Conservation (phyloP, 2,329 filamentous ascomycete genomes). For the Botrytis aclada region DNA sequence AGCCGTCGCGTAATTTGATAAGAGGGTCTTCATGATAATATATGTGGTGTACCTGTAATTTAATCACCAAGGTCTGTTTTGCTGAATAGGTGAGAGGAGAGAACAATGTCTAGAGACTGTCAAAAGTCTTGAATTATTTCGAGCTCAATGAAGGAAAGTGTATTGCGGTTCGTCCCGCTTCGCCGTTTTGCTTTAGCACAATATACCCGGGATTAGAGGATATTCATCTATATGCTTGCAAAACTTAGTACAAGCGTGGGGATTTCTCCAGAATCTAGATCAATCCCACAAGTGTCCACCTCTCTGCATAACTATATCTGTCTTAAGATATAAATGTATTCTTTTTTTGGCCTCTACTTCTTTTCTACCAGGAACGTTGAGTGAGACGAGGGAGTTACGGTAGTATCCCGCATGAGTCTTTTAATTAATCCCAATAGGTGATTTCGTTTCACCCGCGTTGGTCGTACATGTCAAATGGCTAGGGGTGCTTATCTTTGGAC, state of each 20-base stretch:
- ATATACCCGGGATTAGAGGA: not conserved
- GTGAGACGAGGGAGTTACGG: not conserved
- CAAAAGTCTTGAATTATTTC: not conserved
- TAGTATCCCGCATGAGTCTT: not conserved
- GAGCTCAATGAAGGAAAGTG: not conserved
- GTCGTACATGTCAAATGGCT: constrained; percentile 8
- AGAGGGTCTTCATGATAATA: not conserved
- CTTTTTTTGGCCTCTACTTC: not conserved
- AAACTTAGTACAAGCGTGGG: constrained; percentile 1
- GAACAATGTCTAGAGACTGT: not conserved
- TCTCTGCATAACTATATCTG: not conserved
- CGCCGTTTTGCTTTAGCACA: constrained; percentile 4
- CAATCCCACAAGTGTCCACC: constrained; percentile 2
- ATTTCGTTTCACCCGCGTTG: constrained; percentile 15
- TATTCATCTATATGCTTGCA: not conserved
- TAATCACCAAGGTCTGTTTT: not conserved
- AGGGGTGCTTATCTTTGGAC: constrained; percentile 15
- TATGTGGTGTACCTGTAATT: not conserved
- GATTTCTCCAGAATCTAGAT: not conserved
- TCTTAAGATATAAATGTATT: not conserved
- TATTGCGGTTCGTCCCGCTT: constrained; percentile 10
- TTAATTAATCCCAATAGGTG: not conserved
- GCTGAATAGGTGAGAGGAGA: not conserved
- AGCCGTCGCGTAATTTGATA: not conserved
- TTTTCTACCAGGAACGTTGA: not conserved